Conservation (phyloP, 331 rosid genomes). For the Telfairia occidentalis region DNA sequence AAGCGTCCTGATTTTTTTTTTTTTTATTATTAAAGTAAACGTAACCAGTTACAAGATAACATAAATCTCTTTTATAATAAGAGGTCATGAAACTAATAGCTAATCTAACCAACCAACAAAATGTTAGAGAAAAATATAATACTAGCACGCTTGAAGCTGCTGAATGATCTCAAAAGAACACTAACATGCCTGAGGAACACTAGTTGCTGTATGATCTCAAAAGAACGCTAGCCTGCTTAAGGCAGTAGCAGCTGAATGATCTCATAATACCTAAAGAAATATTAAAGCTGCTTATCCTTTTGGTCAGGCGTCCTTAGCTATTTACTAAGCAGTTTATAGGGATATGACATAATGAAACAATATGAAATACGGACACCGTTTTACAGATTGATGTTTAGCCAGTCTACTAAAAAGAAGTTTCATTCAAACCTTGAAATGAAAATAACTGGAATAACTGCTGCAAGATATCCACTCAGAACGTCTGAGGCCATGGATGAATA, state of each 20-base stretch:
- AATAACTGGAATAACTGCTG: constrained; percentile 55
- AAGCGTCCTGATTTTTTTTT: neutral
- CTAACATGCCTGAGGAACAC: too few relatives aligned
- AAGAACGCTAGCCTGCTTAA: neutral
- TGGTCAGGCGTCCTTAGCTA: neutral
- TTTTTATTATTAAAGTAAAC: neutral
- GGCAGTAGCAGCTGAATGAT: neutral
- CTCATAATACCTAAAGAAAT: neutral
- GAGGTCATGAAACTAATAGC: neutral
- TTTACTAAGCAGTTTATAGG: neutral
- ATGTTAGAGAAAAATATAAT: neutral
- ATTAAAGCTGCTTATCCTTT: neutral
- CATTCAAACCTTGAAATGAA: constrained; percentile 68
- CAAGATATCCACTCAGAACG: constrained; percentile 69
- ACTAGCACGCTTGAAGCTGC: neutral
- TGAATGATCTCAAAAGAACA: neutral
- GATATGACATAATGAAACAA: neutral
- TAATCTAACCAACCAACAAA: neutral
- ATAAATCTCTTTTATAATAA: neutral
- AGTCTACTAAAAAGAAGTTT: constrained; percentile 11
- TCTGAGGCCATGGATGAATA: constrained; percentile 75
- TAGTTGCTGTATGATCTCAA: neutral
- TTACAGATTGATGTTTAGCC: neutral
- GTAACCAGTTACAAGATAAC: neutral
- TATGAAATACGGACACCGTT: neutral